Percentiles rank a stretch among this genome's conserved stretches.
These are phyloP conservation scores for Stentor roeselii DNA, from an alignment of 73 alveolate species.

Conservation along the genomic window DNA sequence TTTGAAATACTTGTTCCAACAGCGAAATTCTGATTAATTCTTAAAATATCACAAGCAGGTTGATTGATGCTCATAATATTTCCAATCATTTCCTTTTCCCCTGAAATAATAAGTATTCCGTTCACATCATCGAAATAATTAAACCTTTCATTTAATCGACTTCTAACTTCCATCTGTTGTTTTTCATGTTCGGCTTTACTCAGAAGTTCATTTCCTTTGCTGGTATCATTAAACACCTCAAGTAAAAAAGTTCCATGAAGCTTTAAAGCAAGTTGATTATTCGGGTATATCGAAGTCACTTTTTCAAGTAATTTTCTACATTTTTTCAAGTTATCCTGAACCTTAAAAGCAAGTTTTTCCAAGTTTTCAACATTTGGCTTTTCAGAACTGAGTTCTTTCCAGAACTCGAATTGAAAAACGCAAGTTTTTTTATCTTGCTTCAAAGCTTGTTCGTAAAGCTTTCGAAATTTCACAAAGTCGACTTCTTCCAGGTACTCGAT, in stretches of 20 bases:
- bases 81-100: not conserved
- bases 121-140: constrained; percentile 4
- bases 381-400: constrained; percentile 16
- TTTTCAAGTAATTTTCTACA: not conserved
- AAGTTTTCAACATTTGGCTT: not conserved
- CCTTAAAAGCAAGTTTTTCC: not conserved
- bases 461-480: not conserved
- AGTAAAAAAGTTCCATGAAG: constrained; percentile 15
- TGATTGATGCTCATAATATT: constrained; percentile 1
- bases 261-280: not conserved
- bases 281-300: not conserved
- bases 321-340: not conserved
- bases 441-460: constrained; percentile 3
- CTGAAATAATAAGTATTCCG: constrained; percentile 4
- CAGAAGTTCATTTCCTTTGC: constrained; percentile 6
- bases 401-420: not conserved
- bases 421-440: constrained; percentile 10
- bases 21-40: not conserved
- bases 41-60: not conserved
- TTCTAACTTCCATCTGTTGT: not conserved
- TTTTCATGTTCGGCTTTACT: constrained; percentile 20
- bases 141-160: not conserved
- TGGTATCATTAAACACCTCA: constrained; percentile 6
- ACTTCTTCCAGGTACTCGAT: not conserved
- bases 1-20: not conserved